phyloP scores from a whole-genome alignment of 352 stramenopile species.

The Pythium periplocum region DNA sequence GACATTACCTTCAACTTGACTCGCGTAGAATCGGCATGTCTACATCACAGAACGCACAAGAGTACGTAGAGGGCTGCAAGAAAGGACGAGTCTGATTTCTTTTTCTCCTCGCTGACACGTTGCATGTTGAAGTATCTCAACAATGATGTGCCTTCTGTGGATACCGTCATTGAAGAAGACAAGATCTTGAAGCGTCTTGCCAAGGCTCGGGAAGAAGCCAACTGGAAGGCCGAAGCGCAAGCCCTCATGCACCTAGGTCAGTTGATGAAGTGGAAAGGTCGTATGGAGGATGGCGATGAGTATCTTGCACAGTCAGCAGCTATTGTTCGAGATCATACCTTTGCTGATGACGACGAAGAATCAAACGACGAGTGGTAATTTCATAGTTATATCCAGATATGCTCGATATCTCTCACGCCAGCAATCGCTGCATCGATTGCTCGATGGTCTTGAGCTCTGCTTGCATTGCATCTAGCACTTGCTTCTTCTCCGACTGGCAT shows the following conservation, averaged over 20 bases:
- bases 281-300: constrained; percentile 34
- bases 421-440: constrained; percentile 1
- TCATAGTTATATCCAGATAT: not conserved
- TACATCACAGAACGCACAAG: constrained; percentile 73
- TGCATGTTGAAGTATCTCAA: constrained; percentile 46
- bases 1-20: not conserved
- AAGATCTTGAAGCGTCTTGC: constrained; percentile 56
- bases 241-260: constrained; percentile 62
- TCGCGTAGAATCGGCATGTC: constrained; percentile 47
- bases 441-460: constrained; percentile 9
- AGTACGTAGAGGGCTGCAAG: constrained; percentile 19
- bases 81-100: too few species aligned
- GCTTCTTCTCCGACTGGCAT: constrained; percentile 1
- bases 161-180: constrained; percentile 70
- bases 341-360: constrained; percentile 26
- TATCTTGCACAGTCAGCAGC: constrained; percentile 49
- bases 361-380: constrained; percentile 4
- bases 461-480: constrained; percentile 9
- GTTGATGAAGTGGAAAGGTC: constrained; percentile 70
- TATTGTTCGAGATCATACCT: constrained; percentile 51
- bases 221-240: constrained; percentile 68
- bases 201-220: constrained; percentile 24
- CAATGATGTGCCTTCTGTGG: constrained; percentile 53
- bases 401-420: not conserved
- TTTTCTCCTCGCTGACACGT: too few species aligned